A percentile compares a stretch with the other conserved stretches of the same genome.
These are phyloP conservation scores for Polygonum aviculare DNA, from an alignment of 148 eudicot species.

Conservation along the genomic window DNA sequence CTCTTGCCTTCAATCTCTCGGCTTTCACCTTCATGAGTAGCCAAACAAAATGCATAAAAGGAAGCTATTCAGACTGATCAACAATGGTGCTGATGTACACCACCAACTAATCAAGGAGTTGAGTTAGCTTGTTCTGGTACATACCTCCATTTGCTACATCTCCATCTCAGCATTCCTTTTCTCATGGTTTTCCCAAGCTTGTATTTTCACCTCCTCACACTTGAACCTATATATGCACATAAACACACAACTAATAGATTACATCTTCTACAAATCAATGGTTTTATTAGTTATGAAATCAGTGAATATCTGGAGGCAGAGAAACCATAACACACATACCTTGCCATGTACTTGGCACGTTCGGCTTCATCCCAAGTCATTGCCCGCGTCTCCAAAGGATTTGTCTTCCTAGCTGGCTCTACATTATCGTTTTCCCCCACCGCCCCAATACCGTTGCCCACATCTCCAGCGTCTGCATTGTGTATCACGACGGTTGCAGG, in stretches of 20 bases:
- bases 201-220: conserved; percentile 87
- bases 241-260: not conserved
- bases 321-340: conserved; percentile 25
- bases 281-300: not conserved
- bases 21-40: no score
- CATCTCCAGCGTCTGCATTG: conserved; percentile 13
- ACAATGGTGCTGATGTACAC: no score
- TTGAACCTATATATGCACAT: conserved; percentile 43
- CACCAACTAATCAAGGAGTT: no score
- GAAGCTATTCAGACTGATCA: no score
- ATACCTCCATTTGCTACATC: conserved; percentile 76
- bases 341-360: conserved; percentile 81
- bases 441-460: conserved; percentile 18
- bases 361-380: conserved; percentile 35
- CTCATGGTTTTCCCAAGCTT: conserved; percentile 96
- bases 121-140: no score
- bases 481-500: no score
- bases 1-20: no score
- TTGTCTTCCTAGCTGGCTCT: conserved; percentile 27
- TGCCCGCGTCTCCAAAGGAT: not conserved
- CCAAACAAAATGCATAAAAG: no score
- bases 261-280: not conserved
- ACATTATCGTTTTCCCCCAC: conserved; percentile 13
- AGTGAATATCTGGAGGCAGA: not conserved
- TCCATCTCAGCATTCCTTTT: conserved; percentile 93